phyloP scores from a whole-genome alignment of 352 stramenopile genomes.

The Phytopythium mirpurense region DNA sequence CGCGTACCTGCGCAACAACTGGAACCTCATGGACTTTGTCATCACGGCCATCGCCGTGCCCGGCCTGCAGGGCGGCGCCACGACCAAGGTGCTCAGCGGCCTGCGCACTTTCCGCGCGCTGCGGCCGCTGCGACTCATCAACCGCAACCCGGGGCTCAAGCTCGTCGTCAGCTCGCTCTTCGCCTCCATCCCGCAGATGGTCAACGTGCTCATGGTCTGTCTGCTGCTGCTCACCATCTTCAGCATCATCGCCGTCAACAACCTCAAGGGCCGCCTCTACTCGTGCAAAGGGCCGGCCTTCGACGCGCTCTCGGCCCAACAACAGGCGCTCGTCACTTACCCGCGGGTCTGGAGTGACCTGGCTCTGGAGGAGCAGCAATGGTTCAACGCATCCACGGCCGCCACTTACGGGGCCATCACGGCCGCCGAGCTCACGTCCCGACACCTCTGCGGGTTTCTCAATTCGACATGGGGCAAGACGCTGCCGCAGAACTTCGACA shows the following conservation, averaged over 20 bases:
- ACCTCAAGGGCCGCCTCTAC: slow-evolving; percentile 87
- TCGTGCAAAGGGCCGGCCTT: slow-evolving; percentile 50
- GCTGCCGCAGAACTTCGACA: slow-evolving; percentile 77
- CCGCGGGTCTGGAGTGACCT: slow-evolving; percentile 47
- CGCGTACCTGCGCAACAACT: slow-evolving; percentile 71
- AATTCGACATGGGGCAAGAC: slow-evolving; percentile 34
- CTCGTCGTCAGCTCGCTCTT: slow-evolving; percentile 86
- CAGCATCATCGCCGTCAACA: slow-evolving; percentile 89
- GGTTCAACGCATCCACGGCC: slow-evolving; percentile 24
- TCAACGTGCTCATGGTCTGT: slow-evolving; percentile 76
- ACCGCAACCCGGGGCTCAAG: slow-evolving; percentile 65
- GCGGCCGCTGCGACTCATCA: slow-evolving; percentile 78
- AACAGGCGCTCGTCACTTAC: slow-evolving; percentile 35
- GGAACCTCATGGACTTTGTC: slow-evolving; percentile 84
- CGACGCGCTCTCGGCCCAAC: slow-evolving; percentile 21
- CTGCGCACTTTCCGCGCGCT: slow-evolving; percentile 63
- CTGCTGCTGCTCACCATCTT: slow-evolving; percentile 89
- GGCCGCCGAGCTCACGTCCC: slow-evolving; percentile 24
- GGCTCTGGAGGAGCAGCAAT: slow-evolving; percentile 24
- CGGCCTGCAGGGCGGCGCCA: slow-evolving; percentile 15
- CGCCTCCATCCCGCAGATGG: slow-evolving; percentile 67
- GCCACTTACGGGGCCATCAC: slow-evolving; percentile 9
- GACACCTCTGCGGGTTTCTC: slow-evolving; percentile 33
- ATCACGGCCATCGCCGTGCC: slow-evolving; percentile 53
- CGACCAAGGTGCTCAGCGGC: slow-evolving; percentile 35